Percentiles rank a stretch among this genome's conserved stretches.
phyloP scores from a whole-genome alignment of 2,329 filamentous ascomycete genomes.

The Ophiocordyceps camponoti-floridani region DNA sequence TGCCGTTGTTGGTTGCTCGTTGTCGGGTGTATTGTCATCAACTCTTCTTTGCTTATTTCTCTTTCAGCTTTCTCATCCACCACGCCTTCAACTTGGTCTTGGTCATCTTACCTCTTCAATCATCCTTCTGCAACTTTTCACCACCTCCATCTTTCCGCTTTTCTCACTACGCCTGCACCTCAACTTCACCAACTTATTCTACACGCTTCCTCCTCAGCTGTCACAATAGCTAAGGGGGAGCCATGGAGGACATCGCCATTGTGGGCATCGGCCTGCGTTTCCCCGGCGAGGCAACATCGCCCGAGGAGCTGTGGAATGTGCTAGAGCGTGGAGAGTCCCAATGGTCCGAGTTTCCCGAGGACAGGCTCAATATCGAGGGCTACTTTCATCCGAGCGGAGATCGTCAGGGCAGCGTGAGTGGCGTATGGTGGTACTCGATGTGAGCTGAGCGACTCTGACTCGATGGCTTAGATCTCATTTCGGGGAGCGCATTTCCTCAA shows the following conservation, averaged over 20 bases:
- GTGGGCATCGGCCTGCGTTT: slow-evolving; percentile 33
- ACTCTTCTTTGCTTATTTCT: not conserved
- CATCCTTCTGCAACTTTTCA: no score
- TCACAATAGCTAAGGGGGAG: not conserved
- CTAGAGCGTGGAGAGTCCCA: slow-evolving; percentile 23
- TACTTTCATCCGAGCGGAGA: slow-evolving; percentile 34
- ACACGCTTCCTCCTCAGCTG: not conserved
- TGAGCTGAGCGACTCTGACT: not conserved
- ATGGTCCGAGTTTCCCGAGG: slow-evolving; percentile 28
- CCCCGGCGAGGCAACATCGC: slow-evolving; percentile 26
- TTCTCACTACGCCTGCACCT: no score
- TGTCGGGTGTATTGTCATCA: not conserved
- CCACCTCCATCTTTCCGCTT: no score
- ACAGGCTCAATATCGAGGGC: slow-evolving; percentile 31
- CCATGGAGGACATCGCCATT: slow-evolving; percentile 30
- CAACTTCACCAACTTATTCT: no score
- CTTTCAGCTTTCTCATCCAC: not conserved
- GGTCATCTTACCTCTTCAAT: not conserved
- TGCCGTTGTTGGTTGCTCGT: not conserved
- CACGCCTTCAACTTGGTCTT: not conserved
- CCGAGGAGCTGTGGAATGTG: slow-evolving; percentile 30
- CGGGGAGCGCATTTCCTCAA: slow-evolving; percentile 32
- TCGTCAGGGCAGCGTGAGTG: slow-evolving; percentile 27
- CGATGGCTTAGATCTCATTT: slow-evolving; percentile 21
- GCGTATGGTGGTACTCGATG: not conserved